Evolutionary conservation across 1,139 yeast species (phyloP).

Genomic region (Entelexis paramagnoliae): DNA sequence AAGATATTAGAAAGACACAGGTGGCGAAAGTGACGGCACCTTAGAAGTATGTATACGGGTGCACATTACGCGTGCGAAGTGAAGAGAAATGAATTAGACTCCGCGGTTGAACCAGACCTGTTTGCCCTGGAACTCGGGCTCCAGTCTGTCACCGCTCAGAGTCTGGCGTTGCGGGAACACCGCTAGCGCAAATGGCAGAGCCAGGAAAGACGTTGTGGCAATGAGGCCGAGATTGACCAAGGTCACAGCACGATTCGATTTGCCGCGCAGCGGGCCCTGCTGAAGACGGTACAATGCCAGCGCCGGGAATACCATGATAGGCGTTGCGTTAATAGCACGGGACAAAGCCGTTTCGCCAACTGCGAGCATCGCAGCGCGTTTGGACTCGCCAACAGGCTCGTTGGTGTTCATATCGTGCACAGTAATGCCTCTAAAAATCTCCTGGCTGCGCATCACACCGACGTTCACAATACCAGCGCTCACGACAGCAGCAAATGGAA

Average conservation of each 20-base stretch:
- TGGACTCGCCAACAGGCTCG: constrained; percentile 60
- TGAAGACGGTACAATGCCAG: constrained; percentile 68
- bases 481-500: constrained; percentile 97
- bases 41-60: too few species aligned
- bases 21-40: too few species aligned
- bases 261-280: constrained; percentile 49
- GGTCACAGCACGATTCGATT: constrained; percentile 41
- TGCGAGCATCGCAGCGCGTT: constrained; percentile 78
- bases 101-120: constrained; percentile 88
- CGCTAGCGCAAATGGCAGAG: constrained; percentile 87
- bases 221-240: constrained; percentile 72
- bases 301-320: constrained; percentile 94
- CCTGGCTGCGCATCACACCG: constrained; percentile 90
- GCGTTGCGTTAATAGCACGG: constrained; percentile 91
- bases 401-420: constrained; percentile 55
- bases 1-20: too few species aligned
- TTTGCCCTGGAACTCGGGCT: constrained; percentile 49
- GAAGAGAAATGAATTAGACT: constrained; percentile 38
- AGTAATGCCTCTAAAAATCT: constrained; percentile 69
- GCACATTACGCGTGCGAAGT: too few species aligned
- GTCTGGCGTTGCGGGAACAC: constrained; percentile 83
- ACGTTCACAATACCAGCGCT: constrained; percentile 93
- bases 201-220: constrained; percentile 73
- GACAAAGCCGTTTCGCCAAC: constrained; percentile 96
- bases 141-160: constrained; percentile 50